Percentiles rank a stretch among this genome's conserved stretches.
These are phyloP conservation scores for Pleurotus giganteus DNA, from an alignment of 768 basidiomycete species.

Conservation along the genomic window DNA sequence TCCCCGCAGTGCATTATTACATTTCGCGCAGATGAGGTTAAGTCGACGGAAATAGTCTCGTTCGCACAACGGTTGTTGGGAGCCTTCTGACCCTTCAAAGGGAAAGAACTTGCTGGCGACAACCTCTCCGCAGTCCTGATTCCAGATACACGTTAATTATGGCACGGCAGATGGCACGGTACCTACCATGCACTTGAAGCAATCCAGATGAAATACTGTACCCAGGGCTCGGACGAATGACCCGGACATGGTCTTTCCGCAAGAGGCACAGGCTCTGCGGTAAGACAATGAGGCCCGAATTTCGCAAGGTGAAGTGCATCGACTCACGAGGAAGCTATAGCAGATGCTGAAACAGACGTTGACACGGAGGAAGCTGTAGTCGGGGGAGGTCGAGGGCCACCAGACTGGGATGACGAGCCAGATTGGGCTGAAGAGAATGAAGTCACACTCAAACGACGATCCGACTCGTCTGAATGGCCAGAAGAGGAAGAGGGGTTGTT, in stretches of 20 bases:
- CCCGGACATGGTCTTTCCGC: conserved; percentile 83
- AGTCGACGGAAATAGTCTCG: conserved; percentile 96
- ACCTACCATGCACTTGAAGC: conserved; percentile 96
- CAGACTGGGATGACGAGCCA: conserved; percentile 42
- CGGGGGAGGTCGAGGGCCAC: conserved; percentile 41
- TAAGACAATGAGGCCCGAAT: conserved; percentile 18
- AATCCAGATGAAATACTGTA: conserved; percentile 93
- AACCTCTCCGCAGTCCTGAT: conserved; percentile 91
- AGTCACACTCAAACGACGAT: conserved; percentile 41
- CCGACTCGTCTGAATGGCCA: conserved; percentile 48
- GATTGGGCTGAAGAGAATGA: conserved; percentile 58
- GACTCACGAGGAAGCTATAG: conserved; percentile 59
- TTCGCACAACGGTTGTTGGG: conserved; percentile 95
- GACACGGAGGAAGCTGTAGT: conserved; percentile 59
- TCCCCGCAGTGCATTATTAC: conserved; percentile 88
- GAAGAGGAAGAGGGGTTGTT: conserved; percentile 50
- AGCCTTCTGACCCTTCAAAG: conserved; percentile 87
- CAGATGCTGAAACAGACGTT: conserved; percentile 23
- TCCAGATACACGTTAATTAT: conserved; percentile 13
- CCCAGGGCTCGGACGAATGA: conserved; percentile 95
- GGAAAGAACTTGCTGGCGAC: conserved; percentile 99
- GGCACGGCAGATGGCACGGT: not conserved
- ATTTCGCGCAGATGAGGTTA: conserved; percentile 95
- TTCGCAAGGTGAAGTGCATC: not conserved
- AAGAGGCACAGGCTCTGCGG: conserved; percentile 69